A percentile compares a stretch with the other conserved stretches of the same genome.
Conservation (phyloP, 1,284 basidiomycete genomes). For the Apiotrichum porosum region DNA sequence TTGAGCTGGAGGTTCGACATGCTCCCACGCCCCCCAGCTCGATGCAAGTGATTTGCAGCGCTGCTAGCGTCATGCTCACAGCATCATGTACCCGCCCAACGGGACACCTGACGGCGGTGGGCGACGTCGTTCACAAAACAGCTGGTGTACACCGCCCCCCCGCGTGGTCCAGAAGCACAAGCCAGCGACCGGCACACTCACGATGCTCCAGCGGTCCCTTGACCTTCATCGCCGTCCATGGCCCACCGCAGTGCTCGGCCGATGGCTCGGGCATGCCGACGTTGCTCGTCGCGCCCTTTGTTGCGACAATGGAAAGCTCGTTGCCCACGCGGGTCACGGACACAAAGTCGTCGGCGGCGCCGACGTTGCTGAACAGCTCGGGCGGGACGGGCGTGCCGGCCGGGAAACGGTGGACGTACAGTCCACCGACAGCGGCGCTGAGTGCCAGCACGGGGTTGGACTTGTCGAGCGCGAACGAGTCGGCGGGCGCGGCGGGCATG, state of each 20-base stretch:
- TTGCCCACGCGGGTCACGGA: slow-evolving; percentile 59
- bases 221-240: slow-evolving; percentile 57
- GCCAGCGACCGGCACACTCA: too few species aligned
- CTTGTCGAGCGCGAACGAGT: slow-evolving; percentile 13
- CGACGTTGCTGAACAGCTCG: slow-evolving; percentile 21
- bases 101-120: too few species aligned
- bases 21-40: too few species aligned
- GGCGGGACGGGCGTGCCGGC: slow-evolving; percentile 26
- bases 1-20: too few species aligned
- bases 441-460: slow-evolving; percentile 38
- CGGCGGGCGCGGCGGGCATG: background rate
- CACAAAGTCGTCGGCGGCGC: slow-evolving; percentile 47
- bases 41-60: too few species aligned
- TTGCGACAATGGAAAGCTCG: slow-evolving; percentile 60
- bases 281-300: slow-evolving; percentile 10
- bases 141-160: too few species aligned
- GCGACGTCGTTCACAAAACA: too few species aligned
- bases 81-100: too few species aligned
- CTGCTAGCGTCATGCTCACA: too few species aligned
- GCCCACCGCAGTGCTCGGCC: slow-evolving; percentile 47
- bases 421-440: slow-evolving; percentile 51
- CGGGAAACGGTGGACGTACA: slow-evolving; percentile 53
- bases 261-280: slow-evolving; percentile 35
- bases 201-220: slow-evolving; percentile 64
- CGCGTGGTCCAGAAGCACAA: too few species aligned